Evolutionary conservation across 2,329 filamentous ascomycete genomes (phyloP).

Genomic region (Zymoseptoria passerinii): DNA sequence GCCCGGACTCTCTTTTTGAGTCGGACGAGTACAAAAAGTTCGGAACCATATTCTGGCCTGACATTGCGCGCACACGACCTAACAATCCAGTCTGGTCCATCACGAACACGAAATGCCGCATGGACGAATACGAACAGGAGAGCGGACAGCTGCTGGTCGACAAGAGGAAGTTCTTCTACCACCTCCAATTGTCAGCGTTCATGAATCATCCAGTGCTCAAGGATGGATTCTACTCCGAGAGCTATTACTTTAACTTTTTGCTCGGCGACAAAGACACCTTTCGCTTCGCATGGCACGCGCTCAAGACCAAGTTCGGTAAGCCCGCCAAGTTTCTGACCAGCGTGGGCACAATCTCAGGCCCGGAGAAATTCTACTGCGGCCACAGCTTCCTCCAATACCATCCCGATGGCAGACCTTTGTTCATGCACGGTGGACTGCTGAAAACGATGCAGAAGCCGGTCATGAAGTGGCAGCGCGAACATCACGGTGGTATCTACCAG

Average conservation of each 20-base stretch:
- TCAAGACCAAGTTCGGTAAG: conserved; percentile 23
- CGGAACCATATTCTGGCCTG: conserved; percentile 33
- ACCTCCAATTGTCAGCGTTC: conserved; percentile 30
- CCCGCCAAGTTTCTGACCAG: conserved; percentile 23
- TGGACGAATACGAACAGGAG: conserved; percentile 30
- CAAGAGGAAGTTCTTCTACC: conserved; percentile 30
- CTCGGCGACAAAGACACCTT: conserved; percentile 32
- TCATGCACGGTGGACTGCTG: conserved; percentile 26
- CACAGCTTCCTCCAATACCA: conserved; percentile 28
- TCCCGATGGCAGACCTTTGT: conserved; percentile 24
- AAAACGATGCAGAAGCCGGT: conserved; percentile 30
- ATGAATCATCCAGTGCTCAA: conserved; percentile 14
- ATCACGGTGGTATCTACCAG: conserved; percentile 24
- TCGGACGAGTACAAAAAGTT: conserved; percentile 23
- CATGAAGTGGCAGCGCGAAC: conserved; percentile 23
- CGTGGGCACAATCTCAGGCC: conserved; percentile 15
- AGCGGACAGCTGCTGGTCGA: conserved; percentile 31
- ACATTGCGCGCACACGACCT: conserved; percentile 28
- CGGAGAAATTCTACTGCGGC: conserved; percentile 23
- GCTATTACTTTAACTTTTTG: conserved; percentile 22
- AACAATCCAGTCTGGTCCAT: conserved; percentile 26
- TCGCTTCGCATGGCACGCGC: conserved; percentile 28
- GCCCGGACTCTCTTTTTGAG: conserved; percentile 25
- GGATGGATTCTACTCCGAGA: conserved; percentile 12
- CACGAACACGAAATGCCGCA: conserved; percentile 27